Percentiles rank a stretch among this genome's conserved stretches.
phyloP scores from a whole-genome alignment of 345 rosid genomes.

The Luvunga scandens region DNA sequence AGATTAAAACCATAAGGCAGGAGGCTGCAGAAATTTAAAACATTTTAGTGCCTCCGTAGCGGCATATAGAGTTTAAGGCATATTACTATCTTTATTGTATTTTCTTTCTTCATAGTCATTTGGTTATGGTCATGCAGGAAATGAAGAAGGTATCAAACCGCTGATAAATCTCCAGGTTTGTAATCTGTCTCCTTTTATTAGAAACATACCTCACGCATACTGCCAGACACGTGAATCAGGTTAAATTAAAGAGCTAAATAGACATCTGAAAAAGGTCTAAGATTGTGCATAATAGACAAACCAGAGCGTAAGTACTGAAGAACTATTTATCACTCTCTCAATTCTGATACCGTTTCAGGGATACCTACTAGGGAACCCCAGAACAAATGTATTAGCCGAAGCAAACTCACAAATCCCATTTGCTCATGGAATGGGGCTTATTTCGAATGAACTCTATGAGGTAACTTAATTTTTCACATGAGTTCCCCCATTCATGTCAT shows the following conservation, averaged over 20 bases:
- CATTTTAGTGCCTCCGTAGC: neutral
- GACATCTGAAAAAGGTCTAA: neutral
- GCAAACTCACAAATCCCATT: conserved; percentile 36
- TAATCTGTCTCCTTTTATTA: neutral
- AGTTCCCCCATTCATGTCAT: neutral
- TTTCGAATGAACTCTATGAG: conserved; percentile 68
- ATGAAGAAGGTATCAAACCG: conserved; percentile 46
- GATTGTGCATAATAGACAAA: neutral
- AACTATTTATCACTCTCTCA: too few species aligned
- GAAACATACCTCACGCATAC: neutral
- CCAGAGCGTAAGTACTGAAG: neutral
- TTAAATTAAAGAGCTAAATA: neutral
- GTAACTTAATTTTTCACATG: conserved; percentile 19
- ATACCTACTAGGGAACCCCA: conserved; percentile 57
- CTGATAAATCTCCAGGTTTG: conserved; percentile 56
- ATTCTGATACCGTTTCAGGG: conserved; percentile 36
- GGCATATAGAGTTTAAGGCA: neutral
- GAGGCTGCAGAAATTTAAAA: neutral
- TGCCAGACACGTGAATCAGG: neutral
- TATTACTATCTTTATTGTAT: neutral
- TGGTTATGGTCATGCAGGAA: conserved; percentile 42
- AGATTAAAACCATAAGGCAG: neutral
- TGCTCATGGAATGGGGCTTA: conserved; percentile 66
- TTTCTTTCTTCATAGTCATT: neutral
- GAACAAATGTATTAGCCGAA: conserved; percentile 33